Base-by-base conservation (phyloP, 192 early-diverging fungal species). In the Coemansia sp. region DNA sequence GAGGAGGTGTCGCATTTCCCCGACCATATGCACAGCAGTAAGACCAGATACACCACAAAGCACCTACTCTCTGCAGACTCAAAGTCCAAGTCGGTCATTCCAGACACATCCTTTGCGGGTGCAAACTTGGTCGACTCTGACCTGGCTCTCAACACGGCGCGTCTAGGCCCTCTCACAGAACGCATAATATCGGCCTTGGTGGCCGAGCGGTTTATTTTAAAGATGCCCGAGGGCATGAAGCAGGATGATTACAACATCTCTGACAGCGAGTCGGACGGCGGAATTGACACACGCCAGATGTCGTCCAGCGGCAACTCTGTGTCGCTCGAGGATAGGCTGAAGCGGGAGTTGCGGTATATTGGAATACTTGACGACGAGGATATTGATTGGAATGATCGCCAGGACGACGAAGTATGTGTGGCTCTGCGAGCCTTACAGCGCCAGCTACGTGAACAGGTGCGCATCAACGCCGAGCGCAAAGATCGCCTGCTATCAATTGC, bases 351-450 rank as follows among this genome's bases (percentile, higher is more conserved):
- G 48, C 71, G 78, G 47, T 85, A 86, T 63, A 81, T 95, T 62
- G 93, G 92, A 11, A 71, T 97, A 0, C 53, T 92, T 18, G 86
- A 80, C 29, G 86, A 87, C 9, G 84, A 92, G 3, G 86, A 91
- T 43, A 84, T 88, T 18, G 46, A 87, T 42, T 89, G 84, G 84
- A 67, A 82, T 38, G 74, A 76, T 9, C 65, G 81, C 38, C 81
- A 90, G 51, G 87, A 90, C 53, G 86, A 90, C 50, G 86, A 87
- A 32, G 75, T 87, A 22, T 83, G 83, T 52, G 81, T 74, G 25
- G 79, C 87, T 8, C 80, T 97, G 26, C 71, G 87, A 5, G 58
- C 60, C 8, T 58, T 82, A 14, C 90, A 92, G 58, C 70, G 77
- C 24, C 78, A 93, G 55, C 75, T 95, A 24, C 82, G 84, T 5